Percentiles rank a stretch among this genome's conserved stretches.
These are phyloP conservation scores for Yamadazyma blattariae DNA, from an alignment of 1,139 yeast genomes.

Conservation along the genomic window DNA sequence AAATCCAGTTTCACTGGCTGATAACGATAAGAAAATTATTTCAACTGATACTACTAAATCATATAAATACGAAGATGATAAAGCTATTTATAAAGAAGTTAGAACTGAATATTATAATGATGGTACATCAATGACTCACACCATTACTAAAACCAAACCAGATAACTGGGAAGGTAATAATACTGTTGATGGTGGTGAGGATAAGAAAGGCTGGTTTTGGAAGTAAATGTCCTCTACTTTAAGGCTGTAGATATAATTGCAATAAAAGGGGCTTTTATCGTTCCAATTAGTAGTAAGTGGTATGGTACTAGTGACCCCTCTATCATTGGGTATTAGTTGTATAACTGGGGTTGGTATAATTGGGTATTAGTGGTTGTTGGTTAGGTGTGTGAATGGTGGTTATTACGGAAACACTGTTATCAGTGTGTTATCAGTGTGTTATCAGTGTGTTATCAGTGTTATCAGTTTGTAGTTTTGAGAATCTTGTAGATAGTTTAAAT, in stretches of 20 bases:
- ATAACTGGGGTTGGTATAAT: too few relatives aligned
- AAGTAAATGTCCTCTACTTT: conserved; percentile 4
- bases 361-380: too few relatives aligned
- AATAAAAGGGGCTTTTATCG: too few relatives aligned
- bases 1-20: background rate
- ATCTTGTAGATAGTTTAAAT: too few relatives aligned
- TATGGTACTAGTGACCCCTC: too few relatives aligned
- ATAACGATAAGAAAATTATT: conserved; percentile 33
- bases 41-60: conserved; percentile 50
- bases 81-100: conserved; percentile 50
- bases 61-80: conserved; percentile 51
- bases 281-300: too few relatives aligned
- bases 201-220: conserved; percentile 22
- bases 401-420: too few relatives aligned
- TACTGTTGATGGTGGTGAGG: conserved; percentile 16
- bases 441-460: too few relatives aligned
- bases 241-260: background rate
- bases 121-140: conserved; percentile 53
- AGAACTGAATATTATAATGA: conserved; percentile 59
- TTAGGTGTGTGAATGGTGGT: too few relatives aligned
- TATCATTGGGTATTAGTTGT: too few relatives aligned
- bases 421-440: too few relatives aligned
- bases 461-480: too few relatives aligned
- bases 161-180: conserved; percentile 19
- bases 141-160: conserved; percentile 37